Base-by-base conservation (phyloP, 768 basidiomycete species). In the Termitomyces sp. region DNA sequence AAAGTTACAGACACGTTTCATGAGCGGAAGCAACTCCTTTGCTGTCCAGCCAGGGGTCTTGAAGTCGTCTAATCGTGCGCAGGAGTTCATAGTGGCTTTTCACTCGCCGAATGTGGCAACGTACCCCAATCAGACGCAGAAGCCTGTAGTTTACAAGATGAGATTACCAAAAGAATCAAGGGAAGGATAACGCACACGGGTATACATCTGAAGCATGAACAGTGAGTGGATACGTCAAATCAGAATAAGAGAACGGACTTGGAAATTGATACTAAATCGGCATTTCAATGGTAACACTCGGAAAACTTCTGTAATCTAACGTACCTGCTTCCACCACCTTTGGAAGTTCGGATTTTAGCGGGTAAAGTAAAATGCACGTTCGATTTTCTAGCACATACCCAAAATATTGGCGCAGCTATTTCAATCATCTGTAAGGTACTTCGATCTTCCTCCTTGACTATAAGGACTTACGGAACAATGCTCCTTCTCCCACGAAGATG, bases 101-200 rank as follows among this genome's bases (percentile, higher is more conserved):
- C 31, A 50, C 9, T 9, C 35, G n/a, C 3, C 31, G 12, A 54
- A 27, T 19, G 46, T 21, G 32, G 16, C 7, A 34, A 62, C 77
- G 43, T 59, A 85, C 85, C 83, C 85, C 85, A 86, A 63, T 86
- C 86, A 27, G 85, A 86, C 9, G 82, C 84, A 42, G 85, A 87
- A 34, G 85, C 85, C 82, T 83, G 44, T 42, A 23, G 17, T 43
- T 41, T 27, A 42, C n/a, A 47, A 19, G 16, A 49, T 19, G 40
- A 55, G 25, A 27, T 35, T 2, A 7, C n/a, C 4, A 38, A 1
- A 40, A 25, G 32, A 35, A 7, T 27, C 5, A 17, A 40, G 23
- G 0, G 4, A 12, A 7, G 37, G 7, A 51, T 14, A 16, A 60
- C 72, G 63, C 65, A 82, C 82, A 64, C 84, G 77, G 27, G 85